Evolutionary conservation across 495 filamentous ascomycete species (phyloP), one percentile per base, ranked within the genome.

Genomic region (Penicillium desertorum): DNA sequence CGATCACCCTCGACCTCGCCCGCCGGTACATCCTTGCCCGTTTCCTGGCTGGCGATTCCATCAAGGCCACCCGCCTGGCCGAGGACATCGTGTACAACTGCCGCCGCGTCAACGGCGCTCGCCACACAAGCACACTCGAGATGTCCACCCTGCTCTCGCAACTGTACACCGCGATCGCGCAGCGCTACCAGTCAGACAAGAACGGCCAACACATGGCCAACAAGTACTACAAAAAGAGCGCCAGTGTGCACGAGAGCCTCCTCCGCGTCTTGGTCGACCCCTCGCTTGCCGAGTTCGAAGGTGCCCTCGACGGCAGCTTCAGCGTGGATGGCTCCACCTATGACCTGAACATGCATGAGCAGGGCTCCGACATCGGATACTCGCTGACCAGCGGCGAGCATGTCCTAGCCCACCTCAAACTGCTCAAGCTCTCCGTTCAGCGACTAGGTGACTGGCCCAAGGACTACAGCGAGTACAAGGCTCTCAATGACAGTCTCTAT

Each of bases 21-120:
- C 73, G 69, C 43, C 69, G 69, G 62, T 71, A 71, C 39, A 68
- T 71, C 39, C 58, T 74, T n/a, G 72, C 68, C 42, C 71, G 70
- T 43, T 76, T 73, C 57, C 61, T 74, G 32, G 59, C 63, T 1
- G 69, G 63, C 36, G 71, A 74, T 22, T 52, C 61, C 20, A 48
- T 64, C 12, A 67, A 65, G 32, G 65, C 73, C 6, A 58, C 71
- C 20, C 73, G 73, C 25, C 69, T 76, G 8, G 69, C 73, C 19
- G 71, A 76, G 56, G 73, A 76, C 45, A 72, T 74, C 25, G 71
- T 76, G 5, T 76, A 76, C 63, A 76, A 76, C 62, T 73, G 71
- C 62, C 64, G 64, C 14, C 73, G 73, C 27, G 73, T 76, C 14
- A 70, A 76, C 53, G 71, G 73, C 14, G 54, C 66, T 14, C 66